phyloP scores from a whole-genome alignment of 2,329 filamentous ascomycete genomes.

The Botrytis galanthina region DNA sequence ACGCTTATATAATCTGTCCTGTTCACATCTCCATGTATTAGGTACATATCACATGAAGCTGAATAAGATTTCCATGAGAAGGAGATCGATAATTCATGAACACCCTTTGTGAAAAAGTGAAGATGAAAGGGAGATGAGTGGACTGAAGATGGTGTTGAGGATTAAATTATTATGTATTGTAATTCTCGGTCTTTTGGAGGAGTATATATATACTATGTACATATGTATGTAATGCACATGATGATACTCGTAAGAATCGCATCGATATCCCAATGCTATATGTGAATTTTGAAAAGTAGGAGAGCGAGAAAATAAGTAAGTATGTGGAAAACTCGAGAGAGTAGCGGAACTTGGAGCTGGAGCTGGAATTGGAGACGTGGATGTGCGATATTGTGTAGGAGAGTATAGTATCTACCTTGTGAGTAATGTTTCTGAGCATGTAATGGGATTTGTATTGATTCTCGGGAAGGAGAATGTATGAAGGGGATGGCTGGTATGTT shows the following conservation, averaged over 20 bases:
- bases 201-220: not conserved
- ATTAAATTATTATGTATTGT: not conserved
- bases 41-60: no score
- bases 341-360: not conserved
- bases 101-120: no score
- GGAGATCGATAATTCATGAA: no score
- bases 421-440: not conserved
- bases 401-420: not conserved
- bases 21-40: no score
- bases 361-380: fast-evolving
- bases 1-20: no score
- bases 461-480: not conserved
- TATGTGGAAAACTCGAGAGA: not conserved
- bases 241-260: not conserved
- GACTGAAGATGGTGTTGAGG: no score
- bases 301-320: not conserved
- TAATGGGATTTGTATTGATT: not conserved
- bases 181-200: not conserved
- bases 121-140: no score
- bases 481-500: not conserved
- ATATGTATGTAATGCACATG: not conserved
- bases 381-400: not conserved
- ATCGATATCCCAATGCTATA: not conserved
- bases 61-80: no score
- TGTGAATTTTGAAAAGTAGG: no score